These are phyloP conservation scores for Candida fluviatilis DNA, from an alignment of 805 yeast genomes.

Conservation along the genomic window DNA sequence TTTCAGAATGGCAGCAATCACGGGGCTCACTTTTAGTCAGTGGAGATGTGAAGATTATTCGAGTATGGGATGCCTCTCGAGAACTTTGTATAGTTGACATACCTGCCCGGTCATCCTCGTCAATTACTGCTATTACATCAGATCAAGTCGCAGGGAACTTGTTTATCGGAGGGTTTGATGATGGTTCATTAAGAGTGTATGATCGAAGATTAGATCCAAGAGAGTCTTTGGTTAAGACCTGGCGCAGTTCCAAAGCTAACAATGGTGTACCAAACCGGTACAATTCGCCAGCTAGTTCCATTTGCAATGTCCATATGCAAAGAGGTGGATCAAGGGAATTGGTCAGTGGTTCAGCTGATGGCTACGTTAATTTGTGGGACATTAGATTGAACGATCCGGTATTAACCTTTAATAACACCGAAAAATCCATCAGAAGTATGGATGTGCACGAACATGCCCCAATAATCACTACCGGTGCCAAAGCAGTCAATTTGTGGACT, in stretches of 20 bases:
- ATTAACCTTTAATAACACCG: conserved; percentile 55
- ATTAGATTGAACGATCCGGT: conserved; percentile 73
- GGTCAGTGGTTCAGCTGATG: conserved; percentile 78
- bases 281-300: conserved; percentile 35
- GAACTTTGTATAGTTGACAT: conserved; percentile 83
- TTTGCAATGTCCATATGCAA: conserved; percentile 87
- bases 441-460: conserved; percentile 97
- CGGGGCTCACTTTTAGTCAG: conserved; percentile 87
- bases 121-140: conserved; percentile 86
- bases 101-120: conserved; percentile 85
- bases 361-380: conserved; percentile 87
- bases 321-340: conserved; percentile 93
- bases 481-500: conserved; percentile 75
- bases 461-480: conserved; percentile 82
- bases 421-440: conserved; percentile 55
- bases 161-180: conserved; percentile 88
- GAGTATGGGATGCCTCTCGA: conserved; percentile 96
- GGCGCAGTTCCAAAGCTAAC: conserved; percentile 46
- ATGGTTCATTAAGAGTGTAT: conserved; percentile 83
- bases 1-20: conserved; percentile 96
- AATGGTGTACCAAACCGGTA: conserved; percentile 1
- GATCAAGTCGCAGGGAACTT: conserved; percentile 94
- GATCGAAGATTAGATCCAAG: conserved; percentile 84
- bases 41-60: conserved; percentile 88
- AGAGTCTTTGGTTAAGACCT: conserved; percentile 78